Conservation (phyloP, 2,329 filamentous ascomycete genomes). For the Penicillium vulpinum region DNA sequence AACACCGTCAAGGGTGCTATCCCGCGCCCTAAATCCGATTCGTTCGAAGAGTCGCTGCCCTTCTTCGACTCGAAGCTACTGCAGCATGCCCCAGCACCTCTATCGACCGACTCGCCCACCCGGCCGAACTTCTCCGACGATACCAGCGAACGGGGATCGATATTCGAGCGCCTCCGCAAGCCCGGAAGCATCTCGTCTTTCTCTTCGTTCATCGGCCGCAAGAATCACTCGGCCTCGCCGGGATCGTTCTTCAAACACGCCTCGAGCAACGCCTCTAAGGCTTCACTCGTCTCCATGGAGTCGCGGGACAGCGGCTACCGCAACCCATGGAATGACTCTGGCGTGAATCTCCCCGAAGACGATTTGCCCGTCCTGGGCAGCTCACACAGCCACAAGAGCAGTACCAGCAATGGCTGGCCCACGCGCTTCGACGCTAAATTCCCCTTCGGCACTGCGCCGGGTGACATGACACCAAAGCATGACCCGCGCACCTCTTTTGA, state of each 20-base stretch:
- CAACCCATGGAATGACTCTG: slow-evolving; percentile 97
- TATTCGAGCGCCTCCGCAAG: slow-evolving; percentile 92
- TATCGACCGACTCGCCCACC: slow-evolving; percentile 83
- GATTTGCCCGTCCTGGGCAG: slow-evolving; percentile 59
- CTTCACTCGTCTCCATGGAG: slow-evolving; percentile 92
- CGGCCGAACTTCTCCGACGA: slow-evolving; percentile 82
- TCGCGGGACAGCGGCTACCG: slow-evolving; percentile 92
- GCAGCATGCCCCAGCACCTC: slow-evolving; percentile 80
- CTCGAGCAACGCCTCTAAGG: slow-evolving; percentile 86
- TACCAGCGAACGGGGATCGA: slow-evolving; percentile 72
- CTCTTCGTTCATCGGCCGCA: slow-evolving; percentile 93
- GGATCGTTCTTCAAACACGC: slow-evolving; percentile 90
- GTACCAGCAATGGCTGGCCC: slow-evolving; percentile 58
- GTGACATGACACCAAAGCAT: slow-evolving; percentile 82
- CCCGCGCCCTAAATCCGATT: slow-evolving; percentile 96
- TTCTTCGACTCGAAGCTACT: slow-evolving; percentile 97
- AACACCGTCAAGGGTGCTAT: slow-evolving; percentile 90
- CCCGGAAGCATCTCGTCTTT: slow-evolving; percentile 92
- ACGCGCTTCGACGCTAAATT: slow-evolving; percentile 63
- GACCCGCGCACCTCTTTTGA: slow-evolving; percentile 81
- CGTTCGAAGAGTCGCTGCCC: slow-evolving; percentile 93
- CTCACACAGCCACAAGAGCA: slow-evolving; percentile 64
- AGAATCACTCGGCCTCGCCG: slow-evolving; percentile 86
- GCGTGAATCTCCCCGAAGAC: slow-evolving; percentile 89
- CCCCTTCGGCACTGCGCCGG: slow-evolving; percentile 63